Percentiles rank a stretch among this genome's conserved stretches.
Evolutionary conservation across 768 basidiomycete species (phyloP).

Genomic region (Termitomyces sp.): DNA sequence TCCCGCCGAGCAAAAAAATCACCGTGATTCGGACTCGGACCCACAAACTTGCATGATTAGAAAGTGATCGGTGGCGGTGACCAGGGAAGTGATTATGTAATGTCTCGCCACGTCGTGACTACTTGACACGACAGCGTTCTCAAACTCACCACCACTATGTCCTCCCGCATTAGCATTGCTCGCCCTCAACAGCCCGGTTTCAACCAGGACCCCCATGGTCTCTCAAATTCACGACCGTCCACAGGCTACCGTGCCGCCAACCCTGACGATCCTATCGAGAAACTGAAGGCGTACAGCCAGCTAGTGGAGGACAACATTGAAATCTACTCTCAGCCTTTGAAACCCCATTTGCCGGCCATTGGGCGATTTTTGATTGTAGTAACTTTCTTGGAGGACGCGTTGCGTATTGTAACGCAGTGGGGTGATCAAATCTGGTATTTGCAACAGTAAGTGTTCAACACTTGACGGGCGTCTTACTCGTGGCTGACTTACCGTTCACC

Average conservation of each 20-base stretch:
- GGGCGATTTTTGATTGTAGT: slow-evolving; percentile 97
- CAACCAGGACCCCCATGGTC: slow-evolving; percentile 75
- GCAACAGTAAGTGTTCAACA: slow-evolving; percentile 65
- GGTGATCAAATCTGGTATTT: slow-evolving; percentile 97
- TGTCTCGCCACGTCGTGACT: slow-evolving; percentile 48
- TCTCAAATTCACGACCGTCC: slow-evolving; percentile 69
- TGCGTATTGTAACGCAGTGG: slow-evolving; percentile 94
- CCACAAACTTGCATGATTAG: neutral
- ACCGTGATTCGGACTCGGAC: too few relatives aligned
- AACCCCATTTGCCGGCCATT: slow-evolving; percentile 91
- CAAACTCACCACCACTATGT: slow-evolving; percentile 50
- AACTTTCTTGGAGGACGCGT: slow-evolving; percentile 95
- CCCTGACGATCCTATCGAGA: slow-evolving; percentile 81
- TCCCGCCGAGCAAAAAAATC: neutral
- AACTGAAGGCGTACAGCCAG: slow-evolving; percentile 66
- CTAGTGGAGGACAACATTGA: slow-evolving; percentile 91
- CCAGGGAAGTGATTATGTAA: slow-evolving; percentile 30
- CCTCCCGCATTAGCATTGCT: slow-evolving; percentile 80
- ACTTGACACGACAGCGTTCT: slow-evolving; percentile 40
- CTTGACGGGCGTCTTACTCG: neutral
- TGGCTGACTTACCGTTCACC: slow-evolving; percentile 15
- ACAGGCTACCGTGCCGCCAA: slow-evolving; percentile 77
- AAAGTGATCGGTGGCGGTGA: slow-evolving; percentile 9
- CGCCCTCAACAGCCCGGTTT: slow-evolving; percentile 64
- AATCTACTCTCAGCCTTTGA: slow-evolving; percentile 88